A percentile compares a stretch with the other conserved stretches of the same genome.
Conservation (phyloP, 805 yeast genomes). For the Yarrowia hollandica region DNA sequence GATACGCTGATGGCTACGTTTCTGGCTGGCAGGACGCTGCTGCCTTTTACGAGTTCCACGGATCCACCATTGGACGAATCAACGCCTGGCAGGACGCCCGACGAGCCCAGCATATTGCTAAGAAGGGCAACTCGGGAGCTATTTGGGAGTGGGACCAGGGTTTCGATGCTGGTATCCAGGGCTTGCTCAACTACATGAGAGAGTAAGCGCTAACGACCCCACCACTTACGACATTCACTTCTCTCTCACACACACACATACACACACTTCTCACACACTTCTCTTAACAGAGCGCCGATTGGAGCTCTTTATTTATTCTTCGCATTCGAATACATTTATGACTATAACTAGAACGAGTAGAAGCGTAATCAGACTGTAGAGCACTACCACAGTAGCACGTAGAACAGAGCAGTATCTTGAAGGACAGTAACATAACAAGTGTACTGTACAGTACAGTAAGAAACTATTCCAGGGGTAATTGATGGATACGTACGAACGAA, state of each 20-base stretch:
- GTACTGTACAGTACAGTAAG: no score
- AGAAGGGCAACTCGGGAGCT: slow-evolving; percentile 56
- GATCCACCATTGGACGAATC: slow-evolving; percentile 71
- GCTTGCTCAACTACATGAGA: slow-evolving; percentile 38
- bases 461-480: no score
- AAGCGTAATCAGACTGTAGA: no score
- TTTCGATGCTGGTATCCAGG: slow-evolving; percentile 59
- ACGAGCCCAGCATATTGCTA: slow-evolving; percentile 56
- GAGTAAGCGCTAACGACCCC: neutral
- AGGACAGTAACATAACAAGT: no score
- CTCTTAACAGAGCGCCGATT: no score
- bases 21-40: slow-evolving; percentile 73
- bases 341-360: no score
- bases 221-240: neutral
- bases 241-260: neutral
- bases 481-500: no score
- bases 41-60: slow-evolving; percentile 67
- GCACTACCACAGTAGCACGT: no score
- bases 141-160: slow-evolving; percentile 94
- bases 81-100: slow-evolving; percentile 69
- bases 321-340: no score
- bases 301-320: no score
- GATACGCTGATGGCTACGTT: slow-evolving; percentile 75
- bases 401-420: no score
- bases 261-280: no score